phyloP scores from a whole-genome alignment of 179 eudicot species.

The Monotropa hypopitys region DNA sequence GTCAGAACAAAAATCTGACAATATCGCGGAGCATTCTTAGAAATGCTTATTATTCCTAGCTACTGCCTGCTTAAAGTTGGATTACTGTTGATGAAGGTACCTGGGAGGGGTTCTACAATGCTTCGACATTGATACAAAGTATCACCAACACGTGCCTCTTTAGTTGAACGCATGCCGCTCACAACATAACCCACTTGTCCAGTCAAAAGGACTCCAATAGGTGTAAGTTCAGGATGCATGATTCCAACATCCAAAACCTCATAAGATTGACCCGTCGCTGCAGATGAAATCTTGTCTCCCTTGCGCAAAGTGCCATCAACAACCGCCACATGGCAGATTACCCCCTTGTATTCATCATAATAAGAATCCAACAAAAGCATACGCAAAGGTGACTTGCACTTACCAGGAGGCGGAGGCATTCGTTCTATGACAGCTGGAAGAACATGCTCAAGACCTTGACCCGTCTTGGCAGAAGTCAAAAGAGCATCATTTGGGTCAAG shows the following conservation, averaged over 20 bases:
- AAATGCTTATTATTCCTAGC: not conserved
- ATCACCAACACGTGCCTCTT: slow-evolving; percentile 95
- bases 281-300: slow-evolving; percentile 75
- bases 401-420: slow-evolving; percentile 86
- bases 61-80: not conserved
- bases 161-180: slow-evolving; percentile 90
- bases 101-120: slow-evolving; percentile 76
- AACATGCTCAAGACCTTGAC: slow-evolving; percentile 78
- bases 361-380: slow-evolving; percentile 92
- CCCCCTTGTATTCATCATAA: slow-evolving; percentile 94
- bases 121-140: slow-evolving; percentile 50
- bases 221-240: slow-evolving; percentile 88
- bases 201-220: slow-evolving; percentile 75
- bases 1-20: not conserved
- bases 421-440: slow-evolving; percentile 86
- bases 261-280: slow-evolving; percentile 69
- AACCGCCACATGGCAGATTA: slow-evolving; percentile 88
- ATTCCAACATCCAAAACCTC: slow-evolving; percentile 85
- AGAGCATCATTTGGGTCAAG: slow-evolving; percentile 73
- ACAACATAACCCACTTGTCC: slow-evolving; percentile 96
- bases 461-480: slow-evolving; percentile 89
- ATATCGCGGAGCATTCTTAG: no score
- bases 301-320: slow-evolving; percentile 78
- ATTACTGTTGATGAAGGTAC: slow-evolving; percentile 22
- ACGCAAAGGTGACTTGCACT: slow-evolving; percentile 41